These are phyloP conservation scores for Endoconidiophora polonica DNA, from an alignment of 2,329 filamentous ascomycete species.

Conservation along the genomic window DNA sequence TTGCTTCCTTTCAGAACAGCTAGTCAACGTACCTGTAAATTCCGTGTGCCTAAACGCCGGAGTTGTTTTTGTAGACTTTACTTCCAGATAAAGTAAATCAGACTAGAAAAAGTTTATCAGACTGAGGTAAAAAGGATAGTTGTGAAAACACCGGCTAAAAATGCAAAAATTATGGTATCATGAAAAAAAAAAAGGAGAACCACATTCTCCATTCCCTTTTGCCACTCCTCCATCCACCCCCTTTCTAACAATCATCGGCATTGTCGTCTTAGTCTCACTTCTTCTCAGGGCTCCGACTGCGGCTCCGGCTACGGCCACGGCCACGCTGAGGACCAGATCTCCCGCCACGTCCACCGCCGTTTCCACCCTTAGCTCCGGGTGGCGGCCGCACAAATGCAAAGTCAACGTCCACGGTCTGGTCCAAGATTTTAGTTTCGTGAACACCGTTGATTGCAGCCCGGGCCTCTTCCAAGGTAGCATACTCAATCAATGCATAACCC, in stretches of 20 bases:
- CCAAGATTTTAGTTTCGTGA: slow-evolving; percentile 60
- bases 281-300: slow-evolving; percentile 25
- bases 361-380: slow-evolving; percentile 32
- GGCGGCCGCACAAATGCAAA: slow-evolving; percentile 75
- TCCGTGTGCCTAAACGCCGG: too few relatives aligned
- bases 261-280: not conserved
- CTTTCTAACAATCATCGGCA: not conserved
- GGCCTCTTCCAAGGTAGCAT: slow-evolving; percentile 61
- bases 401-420: slow-evolving; percentile 67
- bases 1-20: too few relatives aligned
- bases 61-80: too few relatives aligned
- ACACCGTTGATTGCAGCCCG: slow-evolving; percentile 67
- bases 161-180: too few relatives aligned
- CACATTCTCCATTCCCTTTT: not conserved
- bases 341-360: slow-evolving; percentile 14
- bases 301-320: slow-evolving; percentile 30
- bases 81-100: too few relatives aligned
- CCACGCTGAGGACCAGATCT: slow-evolving; percentile 18
- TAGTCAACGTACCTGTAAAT: too few relatives aligned
- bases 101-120: too few relatives aligned
- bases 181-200: not conserved
- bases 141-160: too few relatives aligned
- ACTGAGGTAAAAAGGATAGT: too few relatives aligned
- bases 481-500: slow-evolving; percentile 78
- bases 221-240: not conserved